A percentile compares a stretch with the other conserved stretches of the same genome.
These are phyloP conservation scores for Notholithocarpus densiflorus DNA, from an alignment of 306 rosid species.

Conservation along the genomic window DNA sequence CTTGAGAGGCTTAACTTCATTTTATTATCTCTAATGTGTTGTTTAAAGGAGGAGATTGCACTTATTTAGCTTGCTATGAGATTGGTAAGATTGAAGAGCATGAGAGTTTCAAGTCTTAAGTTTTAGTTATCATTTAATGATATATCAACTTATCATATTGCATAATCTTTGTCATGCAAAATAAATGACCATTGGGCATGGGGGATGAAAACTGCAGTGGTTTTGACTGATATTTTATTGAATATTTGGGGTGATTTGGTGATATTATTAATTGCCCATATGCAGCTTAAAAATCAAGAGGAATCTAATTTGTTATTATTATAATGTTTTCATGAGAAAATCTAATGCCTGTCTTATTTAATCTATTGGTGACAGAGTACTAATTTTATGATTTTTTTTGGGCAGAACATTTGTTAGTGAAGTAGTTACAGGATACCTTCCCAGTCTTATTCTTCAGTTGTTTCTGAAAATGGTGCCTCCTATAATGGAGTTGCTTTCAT, in stretches of 20 bases:
- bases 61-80: background rate
- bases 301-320: background rate
- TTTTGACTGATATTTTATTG: background rate
- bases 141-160: background rate
- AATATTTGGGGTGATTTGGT: conserved; percentile 10
- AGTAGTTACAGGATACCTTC: conserved; percentile 91
- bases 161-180: background rate
- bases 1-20: background rate
- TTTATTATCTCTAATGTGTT: background rate
- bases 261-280: conserved; percentile 9
- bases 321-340: conserved; percentile 5
- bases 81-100: background rate
- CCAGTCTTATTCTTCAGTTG: conserved; percentile 84
- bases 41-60: background rate
- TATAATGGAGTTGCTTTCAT: conserved; percentile 74
- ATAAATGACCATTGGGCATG: background rate
- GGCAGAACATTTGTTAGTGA: conserved; percentile 69
- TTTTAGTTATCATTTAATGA: background rate
- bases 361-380: conserved; percentile 13
- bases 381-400: conserved; percentile 30
- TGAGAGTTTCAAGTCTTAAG: background rate
- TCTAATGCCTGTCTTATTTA: conserved; percentile 8
- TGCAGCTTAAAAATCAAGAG: background rate
- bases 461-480: conserved; percentile 86
- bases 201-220: background rate